Conservation (phyloP, 1,284 basidiomycete genomes). For the Ganoderma resinaceum region DNA sequence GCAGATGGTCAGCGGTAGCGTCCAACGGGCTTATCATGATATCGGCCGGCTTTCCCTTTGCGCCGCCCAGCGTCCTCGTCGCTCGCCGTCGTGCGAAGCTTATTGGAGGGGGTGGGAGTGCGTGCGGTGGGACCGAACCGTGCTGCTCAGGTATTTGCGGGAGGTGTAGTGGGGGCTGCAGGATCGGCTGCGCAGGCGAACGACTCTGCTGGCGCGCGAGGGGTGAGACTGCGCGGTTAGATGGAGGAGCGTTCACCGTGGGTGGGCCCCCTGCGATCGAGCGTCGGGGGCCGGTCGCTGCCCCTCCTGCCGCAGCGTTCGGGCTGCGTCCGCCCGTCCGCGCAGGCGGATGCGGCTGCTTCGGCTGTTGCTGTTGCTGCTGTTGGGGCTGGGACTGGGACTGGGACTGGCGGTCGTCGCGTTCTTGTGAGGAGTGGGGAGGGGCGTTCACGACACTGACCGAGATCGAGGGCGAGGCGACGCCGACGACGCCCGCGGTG, state of each 20-base stretch:
- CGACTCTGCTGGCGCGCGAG: conserved; percentile 36
- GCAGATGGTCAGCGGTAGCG: conserved; percentile 59
- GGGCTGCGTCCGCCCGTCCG: conserved; percentile 46
- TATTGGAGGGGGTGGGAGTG: conserved; percentile 70
- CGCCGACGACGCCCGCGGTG: conserved; percentile 48
- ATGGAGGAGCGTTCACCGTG: conserved; percentile 26
- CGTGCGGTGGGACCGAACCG: conserved; percentile 32
- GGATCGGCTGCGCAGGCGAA: conserved; percentile 19
- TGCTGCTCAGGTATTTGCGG: conserved; percentile 10
- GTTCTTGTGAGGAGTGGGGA: conserved; percentile 16
- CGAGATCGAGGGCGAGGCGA: conserved; percentile 35
- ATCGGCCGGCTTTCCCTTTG: conserved; percentile 77
- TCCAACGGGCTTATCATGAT: conserved; percentile 77
- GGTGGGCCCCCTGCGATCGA: conserved; percentile 38
- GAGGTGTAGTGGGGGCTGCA: conserved; percentile 28
- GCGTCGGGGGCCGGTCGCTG: conserved; percentile 29
- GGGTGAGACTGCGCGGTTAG: conserved; percentile 28
- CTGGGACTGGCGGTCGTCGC: conserved; percentile 31
- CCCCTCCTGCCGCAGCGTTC: conserved; percentile 33
- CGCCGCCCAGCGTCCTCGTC: conserved; percentile 56
- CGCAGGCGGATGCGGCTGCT: conserved; percentile 15
- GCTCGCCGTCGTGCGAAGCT: conserved; percentile 78
- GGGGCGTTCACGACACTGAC: conserved; percentile 37
- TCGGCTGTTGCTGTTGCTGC: background rate
- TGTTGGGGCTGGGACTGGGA: conserved; percentile 19